phyloP scores from a whole-genome alignment of 495 filamentous ascomycete genomes.

The Neurospora africana region DNA sequence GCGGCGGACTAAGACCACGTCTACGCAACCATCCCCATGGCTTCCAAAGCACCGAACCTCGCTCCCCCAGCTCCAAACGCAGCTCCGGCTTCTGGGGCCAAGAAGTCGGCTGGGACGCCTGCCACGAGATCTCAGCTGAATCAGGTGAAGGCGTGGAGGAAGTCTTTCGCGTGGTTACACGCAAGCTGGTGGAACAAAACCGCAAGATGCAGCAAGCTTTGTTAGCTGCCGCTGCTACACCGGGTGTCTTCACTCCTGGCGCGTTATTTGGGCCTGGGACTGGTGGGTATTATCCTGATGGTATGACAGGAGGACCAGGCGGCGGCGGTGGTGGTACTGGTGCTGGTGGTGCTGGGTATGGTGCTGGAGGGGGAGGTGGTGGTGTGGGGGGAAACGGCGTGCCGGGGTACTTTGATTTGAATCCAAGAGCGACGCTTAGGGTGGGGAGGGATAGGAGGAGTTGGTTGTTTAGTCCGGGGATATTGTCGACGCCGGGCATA shows the following conservation, averaged over 20 bases:
- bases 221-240: constrained; percentile 22
- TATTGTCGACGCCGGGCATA: constrained; percentile 37
- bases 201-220: constrained; percentile 53
- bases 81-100: constrained; percentile 83
- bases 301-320: background rate
- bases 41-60: constrained; percentile 31
- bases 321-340: constrained; percentile 1
- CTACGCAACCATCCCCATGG: background rate
- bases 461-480: constrained; percentile 46
- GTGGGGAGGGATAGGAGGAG: constrained; percentile 52
- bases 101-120: constrained; percentile 90
- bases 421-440: constrained; percentile 46
- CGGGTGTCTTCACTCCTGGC: constrained; percentile 7
- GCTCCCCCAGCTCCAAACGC: constrained; percentile 59
- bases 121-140: constrained; percentile 91
- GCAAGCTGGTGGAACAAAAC: constrained; percentile 90
- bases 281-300: background rate
- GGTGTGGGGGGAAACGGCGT: constrained; percentile 9
- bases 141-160: constrained; percentile 95
- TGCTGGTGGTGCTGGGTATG: background rate
- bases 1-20: background rate
- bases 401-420: constrained; percentile 38
- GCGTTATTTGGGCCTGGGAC: background rate
- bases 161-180: constrained; percentile 87
- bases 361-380: background rate